Evolutionary conservation across 768 basidiomycete genomes (phyloP).

Genomic region (Neoboletus subvelutipes): DNA sequence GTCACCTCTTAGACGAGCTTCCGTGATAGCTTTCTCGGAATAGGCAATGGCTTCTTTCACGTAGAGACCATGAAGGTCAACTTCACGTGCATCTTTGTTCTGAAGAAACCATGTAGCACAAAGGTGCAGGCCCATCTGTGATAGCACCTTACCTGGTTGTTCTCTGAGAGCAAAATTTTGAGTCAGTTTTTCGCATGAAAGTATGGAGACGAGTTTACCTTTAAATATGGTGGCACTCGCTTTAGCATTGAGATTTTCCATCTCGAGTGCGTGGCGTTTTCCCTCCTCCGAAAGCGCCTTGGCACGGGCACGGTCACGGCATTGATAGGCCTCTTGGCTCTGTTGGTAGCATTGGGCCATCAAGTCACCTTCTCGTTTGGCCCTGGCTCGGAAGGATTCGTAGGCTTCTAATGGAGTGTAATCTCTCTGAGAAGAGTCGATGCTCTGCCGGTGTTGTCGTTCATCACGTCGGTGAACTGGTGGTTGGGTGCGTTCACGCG

Average conservation of each 20-base stretch:
- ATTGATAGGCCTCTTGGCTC: constrained; percentile 71
- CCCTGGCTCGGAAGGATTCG: constrained; percentile 62
- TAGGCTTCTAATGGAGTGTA: constrained; percentile 39
- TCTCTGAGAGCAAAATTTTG: constrained; percentile 45
- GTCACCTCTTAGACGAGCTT: constrained; percentile 61
- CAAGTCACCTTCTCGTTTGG: constrained; percentile 72
- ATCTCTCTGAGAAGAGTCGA: neutral
- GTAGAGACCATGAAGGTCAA: constrained; percentile 91
- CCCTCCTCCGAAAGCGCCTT: constrained; percentile 81
- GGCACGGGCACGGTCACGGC: constrained; percentile 70
- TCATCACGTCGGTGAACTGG: constrained; percentile 9
- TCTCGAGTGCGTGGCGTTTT: constrained; percentile 69
- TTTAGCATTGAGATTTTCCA: constrained; percentile 73
- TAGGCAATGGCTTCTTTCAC: constrained; percentile 86
- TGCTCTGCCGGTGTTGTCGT: neutral
- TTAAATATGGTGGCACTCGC: constrained; percentile 84
- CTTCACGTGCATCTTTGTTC: constrained; percentile 64
- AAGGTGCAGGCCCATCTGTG: neutral
- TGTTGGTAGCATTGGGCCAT: constrained; percentile 67
- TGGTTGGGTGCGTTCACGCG: neutral
- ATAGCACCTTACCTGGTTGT: constrained; percentile 55
- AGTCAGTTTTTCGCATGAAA: neutral
- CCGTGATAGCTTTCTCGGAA: constrained; percentile 66
- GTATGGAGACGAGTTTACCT: constrained; percentile 37
- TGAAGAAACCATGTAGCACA: constrained; percentile 24